Evolutionary conservation across 2,329 filamentous ascomycete species (phyloP), one percentile per base, ranked within the genome.

Genomic region (Verticillium isaacii): DNA sequence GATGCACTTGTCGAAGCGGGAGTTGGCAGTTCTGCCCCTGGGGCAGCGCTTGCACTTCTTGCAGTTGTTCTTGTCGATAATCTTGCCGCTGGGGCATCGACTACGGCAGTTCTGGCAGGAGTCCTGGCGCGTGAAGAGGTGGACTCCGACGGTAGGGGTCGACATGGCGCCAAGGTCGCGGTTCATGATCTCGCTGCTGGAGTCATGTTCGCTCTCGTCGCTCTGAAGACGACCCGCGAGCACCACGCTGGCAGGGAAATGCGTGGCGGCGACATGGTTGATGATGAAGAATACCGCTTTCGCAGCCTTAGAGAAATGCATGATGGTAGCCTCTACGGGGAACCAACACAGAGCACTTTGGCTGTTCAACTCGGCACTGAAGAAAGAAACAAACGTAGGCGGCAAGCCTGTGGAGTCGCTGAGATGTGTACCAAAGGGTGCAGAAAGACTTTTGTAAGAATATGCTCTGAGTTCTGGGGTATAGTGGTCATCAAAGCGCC

Each of bases 251-350:
- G 55, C 15, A 17, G 55, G 55, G 29, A 57, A 34, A 11, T 57
- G 55, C 9, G 34, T 37, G 55, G 55, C 55, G 23, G 34, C 29
- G 15, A 57, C 55, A 37, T 57, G 55, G 29, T 57, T 57, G 34
- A 57, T 25, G 34, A 57, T 57, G 55, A 57, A 34, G 19, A 57
- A 57, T 7, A 57, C 34, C n/a, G 55, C 55, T 57, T 57, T 57
- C 32, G 29, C 55, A 32, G 55, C 29, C 17, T 57, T 57, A 25
- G 55, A 57, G 55, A 57, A 34, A 32, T 25, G 45, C 45, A 52
- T 52, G 45, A 9, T 19, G 45, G 12, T 19, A n/a, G 12, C 17
- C 34, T 37, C 14, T 14, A 36, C 34, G 34, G 23, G 19, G 14
- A 25, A 5, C 11, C 19, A 3, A 12, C n/a, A 12, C 8, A 52